phyloP scores from a whole-genome alignment of 306 rosid genomes.

The Pueraria montana region DNA sequence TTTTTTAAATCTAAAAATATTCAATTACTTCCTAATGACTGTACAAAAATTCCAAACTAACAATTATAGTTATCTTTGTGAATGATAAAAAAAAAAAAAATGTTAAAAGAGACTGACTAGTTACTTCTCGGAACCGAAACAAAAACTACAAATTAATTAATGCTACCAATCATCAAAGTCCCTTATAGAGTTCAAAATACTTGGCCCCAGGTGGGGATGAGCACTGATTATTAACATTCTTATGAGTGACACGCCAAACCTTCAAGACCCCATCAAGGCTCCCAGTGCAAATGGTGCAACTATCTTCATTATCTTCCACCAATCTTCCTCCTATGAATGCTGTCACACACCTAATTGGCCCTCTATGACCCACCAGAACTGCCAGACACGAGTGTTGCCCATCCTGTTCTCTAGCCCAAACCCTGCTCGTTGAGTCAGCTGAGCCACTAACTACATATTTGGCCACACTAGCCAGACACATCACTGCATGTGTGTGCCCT shows the following conservation, averaged over 20 bases:
- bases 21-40: neutral
- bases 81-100: too few species aligned
- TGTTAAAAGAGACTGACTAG: neutral
- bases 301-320: conserved; percentile 60
- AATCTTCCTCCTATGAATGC: conserved; percentile 55
- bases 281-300: conserved; percentile 76
- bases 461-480: conserved; percentile 73
- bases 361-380: conserved; percentile 85
- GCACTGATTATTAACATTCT: conserved; percentile 39
- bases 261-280: conserved; percentile 93
- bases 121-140: too few species aligned
- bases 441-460: conserved; percentile 83
- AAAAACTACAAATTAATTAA: too few species aligned
- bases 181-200: conserved; percentile 63
- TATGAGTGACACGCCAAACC: conserved; percentile 78
- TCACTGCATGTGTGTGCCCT: conserved; percentile 91
- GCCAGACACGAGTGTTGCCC: conserved; percentile 81
- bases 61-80: too few species aligned
- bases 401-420: conserved; percentile 75
- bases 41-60: neutral
- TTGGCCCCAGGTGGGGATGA: conserved; percentile 56
- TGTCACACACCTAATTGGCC: conserved; percentile 78
- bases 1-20: neutral
- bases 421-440: conserved; percentile 83
- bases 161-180: neutral